Conservation (phyloP, 1,284 basidiomycete genomes). For the Vanrija sp. region DNA sequence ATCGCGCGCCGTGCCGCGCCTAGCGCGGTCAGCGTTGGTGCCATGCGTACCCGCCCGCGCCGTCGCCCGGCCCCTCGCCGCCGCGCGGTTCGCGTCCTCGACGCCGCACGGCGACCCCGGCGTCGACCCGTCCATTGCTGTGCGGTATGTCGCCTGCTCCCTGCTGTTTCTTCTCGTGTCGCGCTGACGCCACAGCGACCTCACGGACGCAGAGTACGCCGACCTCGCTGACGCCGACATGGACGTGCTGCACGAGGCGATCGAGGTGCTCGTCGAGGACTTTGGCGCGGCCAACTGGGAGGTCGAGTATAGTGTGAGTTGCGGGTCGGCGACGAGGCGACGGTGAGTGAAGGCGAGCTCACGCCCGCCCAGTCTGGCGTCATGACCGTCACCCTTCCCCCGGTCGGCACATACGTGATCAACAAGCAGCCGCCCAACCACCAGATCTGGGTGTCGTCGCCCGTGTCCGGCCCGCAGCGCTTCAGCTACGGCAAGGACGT, state of each 20-base stretch:
- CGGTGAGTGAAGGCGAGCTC: neutral
- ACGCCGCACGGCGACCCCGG: conserved; percentile 17
- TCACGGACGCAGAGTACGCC: conserved; percentile 60
- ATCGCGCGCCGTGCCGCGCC: too few relatives aligned
- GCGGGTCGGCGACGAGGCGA: too few relatives aligned
- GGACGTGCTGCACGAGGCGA: conserved; percentile 70
- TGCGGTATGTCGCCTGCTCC: conserved; percentile 8
- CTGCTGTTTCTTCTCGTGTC: neutral
- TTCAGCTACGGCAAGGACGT: conserved; percentile 64
- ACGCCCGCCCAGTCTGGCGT: conserved; percentile 67
- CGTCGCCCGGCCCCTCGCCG: too few relatives aligned
- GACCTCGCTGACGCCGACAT: conserved; percentile 73
- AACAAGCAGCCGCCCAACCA: conserved; percentile 99
- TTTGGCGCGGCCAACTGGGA: conserved; percentile 61
- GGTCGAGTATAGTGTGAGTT: conserved; percentile 87
- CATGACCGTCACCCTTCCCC: conserved; percentile 76
- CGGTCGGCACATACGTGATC: conserved; percentile 92
- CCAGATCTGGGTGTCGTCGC: conserved; percentile 97
- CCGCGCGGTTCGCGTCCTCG: too few relatives aligned
- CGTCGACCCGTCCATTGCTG: conserved; percentile 12
- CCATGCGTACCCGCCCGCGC: too few relatives aligned
- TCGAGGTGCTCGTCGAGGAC: conserved; percentile 74
- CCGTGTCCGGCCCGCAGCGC: conserved; percentile 80
- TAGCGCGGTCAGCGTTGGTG: too few relatives aligned
- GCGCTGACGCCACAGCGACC: conserved; percentile 7